phyloP scores from a whole-genome alignment of 1,139 yeast genomes.

The Protomyces inundatus region DNA sequence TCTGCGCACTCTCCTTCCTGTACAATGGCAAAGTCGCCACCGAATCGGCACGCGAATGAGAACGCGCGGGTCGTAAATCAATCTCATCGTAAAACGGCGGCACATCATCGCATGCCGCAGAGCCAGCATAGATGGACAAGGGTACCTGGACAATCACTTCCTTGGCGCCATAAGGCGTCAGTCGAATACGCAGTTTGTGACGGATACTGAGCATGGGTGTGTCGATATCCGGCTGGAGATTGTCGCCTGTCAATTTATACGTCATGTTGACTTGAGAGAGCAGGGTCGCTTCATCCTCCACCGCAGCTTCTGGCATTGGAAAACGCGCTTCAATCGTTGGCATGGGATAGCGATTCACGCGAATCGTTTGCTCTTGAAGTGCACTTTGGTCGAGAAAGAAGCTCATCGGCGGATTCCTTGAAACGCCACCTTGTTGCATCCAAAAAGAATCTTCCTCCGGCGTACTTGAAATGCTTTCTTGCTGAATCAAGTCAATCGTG shows the following conservation, averaged over 20 bases:
- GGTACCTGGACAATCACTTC: slow-evolving; percentile 21
- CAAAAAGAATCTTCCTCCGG: background rate
- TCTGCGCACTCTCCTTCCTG: background rate
- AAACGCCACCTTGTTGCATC: background rate
- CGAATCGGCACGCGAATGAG: slow-evolving; percentile 11
- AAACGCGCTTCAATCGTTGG: slow-evolving; percentile 18
- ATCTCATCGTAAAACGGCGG: slow-evolving; percentile 25
- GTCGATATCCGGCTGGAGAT: slow-evolving; percentile 6
- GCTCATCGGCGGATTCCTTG: background rate
- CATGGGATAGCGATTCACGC: slow-evolving; percentile 10
- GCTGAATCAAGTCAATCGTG: slow-evolving; percentile 16
- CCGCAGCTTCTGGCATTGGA: slow-evolving; percentile 5
- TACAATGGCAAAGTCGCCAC: slow-evolving; percentile 22
- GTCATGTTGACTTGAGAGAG: slow-evolving; percentile 9
- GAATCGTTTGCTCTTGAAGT: background rate
- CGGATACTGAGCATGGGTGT: slow-evolving; percentile 12
- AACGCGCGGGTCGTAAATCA: background rate
- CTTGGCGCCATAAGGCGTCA: slow-evolving; percentile 13
- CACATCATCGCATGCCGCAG: slow-evolving; percentile 20
- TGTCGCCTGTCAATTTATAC: slow-evolving; percentile 6
- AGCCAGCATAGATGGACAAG: slow-evolving; percentile 10
- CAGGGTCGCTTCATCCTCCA: background rate
- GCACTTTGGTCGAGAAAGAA: background rate
- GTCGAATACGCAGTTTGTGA: slow-evolving; percentile 19
- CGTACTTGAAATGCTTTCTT: slow-evolving; percentile 1